phyloP scores from a whole-genome alignment of 2,329 filamentous ascomycete species.

The Trichoderma sp. region DNA sequence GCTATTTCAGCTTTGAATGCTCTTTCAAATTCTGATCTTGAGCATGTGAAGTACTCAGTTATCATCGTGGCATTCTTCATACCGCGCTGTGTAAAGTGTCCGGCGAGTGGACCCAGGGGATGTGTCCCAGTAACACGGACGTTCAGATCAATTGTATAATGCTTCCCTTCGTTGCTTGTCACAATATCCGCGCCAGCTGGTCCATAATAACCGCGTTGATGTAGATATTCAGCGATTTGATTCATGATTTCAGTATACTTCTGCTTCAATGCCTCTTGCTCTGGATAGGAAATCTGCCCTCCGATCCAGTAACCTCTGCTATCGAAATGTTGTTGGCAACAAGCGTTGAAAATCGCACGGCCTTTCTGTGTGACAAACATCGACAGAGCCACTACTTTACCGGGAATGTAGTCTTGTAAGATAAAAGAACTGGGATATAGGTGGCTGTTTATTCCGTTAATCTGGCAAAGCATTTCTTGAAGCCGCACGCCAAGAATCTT shows the following conservation, averaged over 20 bases:
- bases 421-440: neutral
- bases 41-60: neutral
- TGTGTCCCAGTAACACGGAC: neutral
- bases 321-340: neutral
- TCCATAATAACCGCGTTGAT: neutral
- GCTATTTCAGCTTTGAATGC: neutral
- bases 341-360: neutral
- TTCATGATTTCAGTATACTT: neutral
- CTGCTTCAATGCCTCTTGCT: neutral
- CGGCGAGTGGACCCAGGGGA: neutral
- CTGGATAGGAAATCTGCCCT: neutral
- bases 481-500: neutral
- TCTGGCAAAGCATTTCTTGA: neutral
- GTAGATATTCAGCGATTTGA: neutral
- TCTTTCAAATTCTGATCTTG: neutral
- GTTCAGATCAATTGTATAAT: neutral
- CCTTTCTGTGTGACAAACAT: neutral
- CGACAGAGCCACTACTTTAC: neutral
- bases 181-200: neutral
- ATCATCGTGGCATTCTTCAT: neutral
- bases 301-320: neutral
- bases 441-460: neutral
- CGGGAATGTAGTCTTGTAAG: neutral
- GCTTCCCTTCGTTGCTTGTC: neutral
- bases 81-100: neutral